Evolutionary conservation across 2,329 filamentous ascomycete species (phyloP), one percentile per base, ranked within the genome.

Genomic region (Ceratocystiopsis brevicomis): DNA sequence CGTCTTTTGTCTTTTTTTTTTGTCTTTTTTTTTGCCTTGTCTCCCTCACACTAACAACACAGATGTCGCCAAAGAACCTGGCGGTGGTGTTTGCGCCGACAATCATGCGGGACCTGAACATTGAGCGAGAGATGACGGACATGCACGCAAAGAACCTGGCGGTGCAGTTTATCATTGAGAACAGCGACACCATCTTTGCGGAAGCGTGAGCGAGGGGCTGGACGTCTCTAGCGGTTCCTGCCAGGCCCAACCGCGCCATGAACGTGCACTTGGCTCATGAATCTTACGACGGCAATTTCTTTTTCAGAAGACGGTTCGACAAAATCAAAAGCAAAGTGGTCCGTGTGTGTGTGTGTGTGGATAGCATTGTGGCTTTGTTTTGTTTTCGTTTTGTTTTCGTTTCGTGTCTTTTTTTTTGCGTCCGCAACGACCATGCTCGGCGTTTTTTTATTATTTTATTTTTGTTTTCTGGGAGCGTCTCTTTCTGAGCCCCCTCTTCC

Each of bases 21-120:
- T 38, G 4, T 13, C 15, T 8, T 37, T 16, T 12, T 19, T 13
- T 14, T 14, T 8, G 4, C 11, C 13, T n/a, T 44, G 2, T 25
- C 21, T 15, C n/a, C n/a, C n/a, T n/a, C n/a, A n/a, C 5, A 17
- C 41, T 42, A 40, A 44, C 40, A 4, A n/a, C 17, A 4, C 32
- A 83, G 76, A 98, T 98, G 90, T 94, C 85, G 19, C 83, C 88
- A 45, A 83, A 92, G 62, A 98, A 98, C 57, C 65, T 96, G 48
- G 86, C 90, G 4, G 90, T 98, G 37, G 90, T 98, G 35, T 98
- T 98, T 57, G 90, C 90, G 10, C 90, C 90, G 9, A 98, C 90
- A 1, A 92, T 98, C 53, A 93, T 98, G 84, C 76, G 88, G 52
- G 86, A 92, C 45, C 71, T 78, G 56, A 88, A 80, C 54, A 73